Base-by-base conservation (phyloP, 805 yeast species). In the Teunomyces cretensis region DNA sequence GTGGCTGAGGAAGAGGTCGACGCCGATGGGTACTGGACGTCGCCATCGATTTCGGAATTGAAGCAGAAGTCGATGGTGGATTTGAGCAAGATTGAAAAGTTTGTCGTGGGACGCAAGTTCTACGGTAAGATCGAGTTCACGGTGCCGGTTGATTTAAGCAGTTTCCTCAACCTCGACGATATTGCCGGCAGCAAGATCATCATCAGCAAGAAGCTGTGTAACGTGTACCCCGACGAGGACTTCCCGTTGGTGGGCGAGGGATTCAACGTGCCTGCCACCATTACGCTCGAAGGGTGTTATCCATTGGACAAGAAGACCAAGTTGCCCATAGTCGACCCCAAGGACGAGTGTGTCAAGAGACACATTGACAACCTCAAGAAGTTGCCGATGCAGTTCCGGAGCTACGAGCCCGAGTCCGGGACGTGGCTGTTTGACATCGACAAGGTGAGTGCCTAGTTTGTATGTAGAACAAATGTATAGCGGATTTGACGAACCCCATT, bases 21-120 rank as follows among this genome's bases (percentile, higher is more conserved):
- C 42, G 83, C 81, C 11, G 79, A 86, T 40, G 96, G 91, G 5
- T 94, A 91, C 67, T 94, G 94, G 88, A 84, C 83, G 43, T 79
- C 87, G 5, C 99, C 99, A 13, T 72, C 89, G 2, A 58, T 84
- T 31, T 78, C 81, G 4, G 82, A 82, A 40, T 68, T 94, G 42
- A 75, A 78, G 44, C 65, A 72, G 13, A 73, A 79, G 75, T 63
- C 88, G 0, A 70, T 87, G 31, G 66, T 80, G 8, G 84, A 88
- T 49, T 75, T 89, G 41, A 80, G 85, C 44, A 57, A 76, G 5
- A 85, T 94, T 17, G 55, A 73, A 13, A 73, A 81, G 43, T 82
- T 91, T 60, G 77, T 77, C 12, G 80, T 94, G 48, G 99, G 98
- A 4, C 83, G 94, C 52, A 76, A 76, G 49, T 84, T 83, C 45